A percentile compares a stretch with the other conserved stretches of the same genome.
phyloP scores from a whole-genome alignment of 177 flowering plant species.

The Tripterygium wilfordii region DNA sequence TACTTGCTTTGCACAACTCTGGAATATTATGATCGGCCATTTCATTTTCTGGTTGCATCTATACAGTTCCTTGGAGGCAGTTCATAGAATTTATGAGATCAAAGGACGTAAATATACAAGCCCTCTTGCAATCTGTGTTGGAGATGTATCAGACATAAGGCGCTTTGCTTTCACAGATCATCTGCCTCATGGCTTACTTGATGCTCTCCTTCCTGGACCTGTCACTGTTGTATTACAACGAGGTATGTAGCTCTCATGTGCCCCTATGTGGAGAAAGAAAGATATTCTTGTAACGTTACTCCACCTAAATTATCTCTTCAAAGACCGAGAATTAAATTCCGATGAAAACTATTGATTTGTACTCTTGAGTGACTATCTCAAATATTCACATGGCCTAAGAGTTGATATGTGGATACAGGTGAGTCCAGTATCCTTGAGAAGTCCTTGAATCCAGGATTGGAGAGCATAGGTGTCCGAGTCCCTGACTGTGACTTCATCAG shows the following conservation, averaged over 20 bases:
- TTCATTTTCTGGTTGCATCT: conserved; percentile 4
- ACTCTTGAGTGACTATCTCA: no score
- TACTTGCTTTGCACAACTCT: no score
- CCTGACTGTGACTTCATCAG: conserved; percentile 81
- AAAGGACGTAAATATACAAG: conserved; percentile 89
- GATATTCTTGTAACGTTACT: not conserved
- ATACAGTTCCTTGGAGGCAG: conserved; percentile 82
- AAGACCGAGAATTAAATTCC: no score
- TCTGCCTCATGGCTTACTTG: conserved; percentile 77
- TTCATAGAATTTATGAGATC: conserved; percentile 78
- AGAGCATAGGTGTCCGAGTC: conserved; percentile 89
- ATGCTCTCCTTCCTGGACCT: conserved; percentile 91
- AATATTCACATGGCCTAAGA: not conserved
- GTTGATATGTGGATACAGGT: conserved; percentile 35
- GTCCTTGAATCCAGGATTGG: conserved; percentile 84
- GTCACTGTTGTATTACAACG: conserved; percentile 79
- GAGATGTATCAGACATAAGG: conserved; percentile 75
- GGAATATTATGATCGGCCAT: not conserved
- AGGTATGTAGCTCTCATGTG: conserved; percentile 38
- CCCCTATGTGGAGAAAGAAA: not conserved
- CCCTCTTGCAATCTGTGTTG: conserved; percentile 96
- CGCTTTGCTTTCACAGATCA: conserved; percentile 71
- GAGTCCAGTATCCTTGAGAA: conserved; percentile 84
- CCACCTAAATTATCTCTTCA: no score
- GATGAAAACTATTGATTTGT: no score